A percentile compares a stretch with the other conserved stretches of the same genome.
These are phyloP conservation scores for Rhododendron vialii DNA, from an alignment of 148 eudicot genomes.

Conservation along the genomic window DNA sequence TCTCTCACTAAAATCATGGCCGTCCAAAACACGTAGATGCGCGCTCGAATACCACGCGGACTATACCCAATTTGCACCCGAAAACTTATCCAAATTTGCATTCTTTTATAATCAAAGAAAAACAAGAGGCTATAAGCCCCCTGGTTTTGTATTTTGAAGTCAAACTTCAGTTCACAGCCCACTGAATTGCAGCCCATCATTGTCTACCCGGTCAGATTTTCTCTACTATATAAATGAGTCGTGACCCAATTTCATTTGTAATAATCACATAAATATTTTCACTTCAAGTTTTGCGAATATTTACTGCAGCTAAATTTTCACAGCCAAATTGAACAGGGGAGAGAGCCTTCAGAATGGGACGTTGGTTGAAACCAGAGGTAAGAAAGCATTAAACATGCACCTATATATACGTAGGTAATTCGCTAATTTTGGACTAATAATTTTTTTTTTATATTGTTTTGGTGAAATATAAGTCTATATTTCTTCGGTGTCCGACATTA, in stretches of 20 bases:
- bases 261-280: neutral
- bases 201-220: neutral
- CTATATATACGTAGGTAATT: neutral
- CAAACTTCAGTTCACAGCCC: conserved; percentile 14
- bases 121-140: conserved; percentile 1
- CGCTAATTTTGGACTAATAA: neutral
- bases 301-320: neutral
- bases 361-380: conserved; percentile 66
- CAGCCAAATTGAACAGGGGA: neutral
- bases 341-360: conserved; percentile 27
- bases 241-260: neutral
- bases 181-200: conserved; percentile 8
- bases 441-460: neutral
- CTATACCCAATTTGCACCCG: too few species aligned
- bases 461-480: neutral
- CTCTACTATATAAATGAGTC: neutral
- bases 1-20: too few species aligned
- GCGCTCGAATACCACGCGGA: too few species aligned
- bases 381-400: neutral
- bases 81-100: neutral
- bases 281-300: neutral
- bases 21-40: too few species aligned
- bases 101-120: neutral
- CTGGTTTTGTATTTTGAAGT: conserved; percentile 6
- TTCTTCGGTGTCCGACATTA: neutral